Base-by-base conservation (phyloP, 2,329 filamentous ascomycete species). In the Cladorrhinum sp. region DNA sequence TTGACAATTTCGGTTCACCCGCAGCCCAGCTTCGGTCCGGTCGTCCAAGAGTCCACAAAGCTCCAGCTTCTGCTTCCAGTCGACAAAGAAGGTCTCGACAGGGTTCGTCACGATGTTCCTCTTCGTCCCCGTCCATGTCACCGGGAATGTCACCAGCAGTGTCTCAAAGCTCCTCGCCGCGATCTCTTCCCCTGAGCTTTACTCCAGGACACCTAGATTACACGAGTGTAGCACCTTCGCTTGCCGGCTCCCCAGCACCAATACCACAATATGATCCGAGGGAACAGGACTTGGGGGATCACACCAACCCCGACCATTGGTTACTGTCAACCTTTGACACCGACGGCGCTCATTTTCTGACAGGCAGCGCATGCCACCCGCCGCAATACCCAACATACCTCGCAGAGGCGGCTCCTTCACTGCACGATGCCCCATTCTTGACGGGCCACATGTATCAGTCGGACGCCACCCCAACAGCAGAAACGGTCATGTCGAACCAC, bases 1-100 rank as follows among this genome's bases (percentile, higher is more conserved):
- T 14, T 39, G 18, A 2, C 20, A 2, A 21, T 14, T 18, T 53
- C n/a, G n/a, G n/a, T n/a, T n/a, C n/a, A n/a, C 10, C 9, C 10
- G 5, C 30, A 66, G 65, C 65, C 14, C 65, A 65, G 28, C 58
- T 63, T 8, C 59, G 63, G 5, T 65, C 65, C 20, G 65, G 65
- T 7, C 63, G 65, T n/a, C 65, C 65, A 23, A 58, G 60, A 16
- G 49, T 65, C 1, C 63, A 53, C 28, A 60, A 56, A 14, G 52
- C 36, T 14, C 63, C 58, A 21, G 21, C 59, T 10, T 21, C 16
- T 21, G 2, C 42, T 9, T 46, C 42, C 3, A 7, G 6, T 8
- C 42, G 42, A 46, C 59, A 61, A 21, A 60, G 58, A 28, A 59
- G 58, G 14, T 18, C 53, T 2, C 54, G 65, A 24, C 49, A 49